Evolutionary conservation across 2,329 filamentous ascomycete species (phyloP).

Genomic region (Fusarium domesticum): DNA sequence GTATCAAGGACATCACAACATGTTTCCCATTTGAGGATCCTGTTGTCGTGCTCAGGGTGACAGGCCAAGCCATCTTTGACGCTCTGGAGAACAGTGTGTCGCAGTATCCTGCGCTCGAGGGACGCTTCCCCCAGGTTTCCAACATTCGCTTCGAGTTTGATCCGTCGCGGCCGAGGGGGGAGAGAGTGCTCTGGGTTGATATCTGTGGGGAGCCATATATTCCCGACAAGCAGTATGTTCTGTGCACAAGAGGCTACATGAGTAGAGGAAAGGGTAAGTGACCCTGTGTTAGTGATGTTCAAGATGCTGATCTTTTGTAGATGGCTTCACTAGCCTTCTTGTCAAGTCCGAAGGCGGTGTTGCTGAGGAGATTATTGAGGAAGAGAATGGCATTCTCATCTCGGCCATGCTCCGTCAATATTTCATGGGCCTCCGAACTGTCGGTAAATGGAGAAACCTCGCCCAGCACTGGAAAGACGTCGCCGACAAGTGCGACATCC

Average conservation of each 20-base stretch:
- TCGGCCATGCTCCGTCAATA: conserved; percentile 86
- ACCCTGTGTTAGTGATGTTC: no score
- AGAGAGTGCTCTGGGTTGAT: conserved; percentile 60
- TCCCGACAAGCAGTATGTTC: conserved; percentile 60
- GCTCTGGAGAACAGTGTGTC: conserved; percentile 83
- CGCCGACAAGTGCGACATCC: conserved; percentile 57
- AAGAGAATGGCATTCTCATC: conserved; percentile 84
- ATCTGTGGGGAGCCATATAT: conserved; percentile 63
- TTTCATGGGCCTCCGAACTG: conserved; percentile 79
- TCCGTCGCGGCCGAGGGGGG: conserved; percentile 55
- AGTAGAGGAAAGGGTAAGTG: conserved; percentile 66
- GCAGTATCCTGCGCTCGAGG: conserved; percentile 78
- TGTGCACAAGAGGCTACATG: conserved; percentile 88
- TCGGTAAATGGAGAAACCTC: conserved; percentile 76
- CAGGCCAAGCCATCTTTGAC: conserved; percentile 69
- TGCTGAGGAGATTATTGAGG: conserved; percentile 74
- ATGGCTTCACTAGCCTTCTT: conserved; percentile 77
- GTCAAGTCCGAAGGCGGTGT: conserved; percentile 71
- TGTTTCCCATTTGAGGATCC: conserved; percentile 94
- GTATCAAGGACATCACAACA: conserved; percentile 77
- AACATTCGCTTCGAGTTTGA: conserved; percentile 77
- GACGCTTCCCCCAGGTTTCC: conserved; percentile 79
- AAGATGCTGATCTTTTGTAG: conserved; percentile 37
- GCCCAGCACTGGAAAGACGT: conserved; percentile 67
- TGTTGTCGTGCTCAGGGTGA: conserved; percentile 71